These are phyloP conservation scores for Podila minutissima DNA, from an alignment of 192 early-diverging fungal genomes.

Conservation along the genomic window DNA sequence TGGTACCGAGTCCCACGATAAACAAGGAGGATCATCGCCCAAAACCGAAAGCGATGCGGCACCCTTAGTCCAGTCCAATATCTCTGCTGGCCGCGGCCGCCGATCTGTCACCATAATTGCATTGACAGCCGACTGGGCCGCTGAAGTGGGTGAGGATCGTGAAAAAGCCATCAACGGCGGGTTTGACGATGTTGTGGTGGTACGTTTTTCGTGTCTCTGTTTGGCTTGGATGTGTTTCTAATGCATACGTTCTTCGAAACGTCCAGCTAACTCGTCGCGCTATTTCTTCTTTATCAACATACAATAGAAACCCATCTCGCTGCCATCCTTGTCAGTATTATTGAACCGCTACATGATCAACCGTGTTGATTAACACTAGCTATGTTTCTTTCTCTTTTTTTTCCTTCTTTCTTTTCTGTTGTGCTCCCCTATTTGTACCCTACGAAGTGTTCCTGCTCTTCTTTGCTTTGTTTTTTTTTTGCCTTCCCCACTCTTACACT, in stretches of 20 bases:
- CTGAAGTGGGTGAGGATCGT: constrained; percentile 45
- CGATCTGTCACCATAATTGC: constrained; percentile 36
- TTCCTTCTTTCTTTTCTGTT: constrained; percentile 1
- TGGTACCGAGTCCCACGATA: not conserved
- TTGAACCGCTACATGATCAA: constrained; percentile 29
- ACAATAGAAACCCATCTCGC: constrained; percentile 40
- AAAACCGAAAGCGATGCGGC: not conserved
- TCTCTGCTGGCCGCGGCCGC: not conserved
- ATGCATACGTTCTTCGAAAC: not conserved
- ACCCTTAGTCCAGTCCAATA: not conserved
- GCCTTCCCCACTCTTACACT: not conserved
- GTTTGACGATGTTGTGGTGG: constrained; percentile 49
- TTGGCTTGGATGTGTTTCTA: not conserved
- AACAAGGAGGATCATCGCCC: not conserved
- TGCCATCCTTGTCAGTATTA: constrained; percentile 37
- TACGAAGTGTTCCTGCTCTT: not conserved
- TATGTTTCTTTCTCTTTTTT: too few species aligned
- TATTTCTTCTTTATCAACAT: not conserved
- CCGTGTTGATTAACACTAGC: not conserved
- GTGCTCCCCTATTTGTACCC: not conserved
- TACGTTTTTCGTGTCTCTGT: not conserved
- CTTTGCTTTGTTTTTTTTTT: not conserved
- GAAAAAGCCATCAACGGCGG: constrained; percentile 28
- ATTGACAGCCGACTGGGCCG: constrained; percentile 32
- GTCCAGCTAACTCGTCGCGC: not conserved